phyloP scores from a whole-genome alignment of 768 basidiomycete species.

The Hygrocybe punicea region DNA sequence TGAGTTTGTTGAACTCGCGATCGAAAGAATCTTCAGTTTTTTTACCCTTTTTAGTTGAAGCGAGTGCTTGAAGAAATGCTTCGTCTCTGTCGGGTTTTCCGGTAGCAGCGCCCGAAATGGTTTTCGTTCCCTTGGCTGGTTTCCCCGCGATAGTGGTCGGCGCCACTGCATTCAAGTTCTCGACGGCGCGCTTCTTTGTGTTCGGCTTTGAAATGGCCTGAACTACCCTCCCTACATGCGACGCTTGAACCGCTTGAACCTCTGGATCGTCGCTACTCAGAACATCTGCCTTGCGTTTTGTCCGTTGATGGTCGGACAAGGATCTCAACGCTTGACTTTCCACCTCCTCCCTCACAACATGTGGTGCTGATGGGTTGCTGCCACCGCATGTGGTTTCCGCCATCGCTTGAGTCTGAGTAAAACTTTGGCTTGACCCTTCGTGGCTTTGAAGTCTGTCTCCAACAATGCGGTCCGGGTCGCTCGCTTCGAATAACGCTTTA shows the following conservation, averaged over 20 bases:
- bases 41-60: conserved; percentile 68
- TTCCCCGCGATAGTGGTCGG: too few relatives aligned
- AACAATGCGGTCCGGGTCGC: conserved; percentile 45
- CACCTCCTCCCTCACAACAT: conserved; percentile 45
- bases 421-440: conserved; percentile 5
- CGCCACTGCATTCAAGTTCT: conserved; percentile 36
- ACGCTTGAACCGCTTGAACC: not conserved
- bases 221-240: conserved; percentile 40
- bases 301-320: conserved; percentile 19
- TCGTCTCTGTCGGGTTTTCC: conserved; percentile 64
- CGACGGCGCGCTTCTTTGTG: conserved; percentile 45
- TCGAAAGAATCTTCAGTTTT: conserved; percentile 68
- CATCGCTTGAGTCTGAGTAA: conserved; percentile 39
- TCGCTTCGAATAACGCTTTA: conserved; percentile 67
- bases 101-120: conserved; percentile 34
- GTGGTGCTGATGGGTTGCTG: too few relatives aligned
- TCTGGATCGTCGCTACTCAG: conserved; percentile 25
- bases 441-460: conserved; percentile 22
- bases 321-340: conserved; percentile 24
- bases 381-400: conserved; percentile 14
- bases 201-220: conserved; percentile 19
- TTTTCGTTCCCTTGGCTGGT: conserved; percentile 17
- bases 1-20: conserved; percentile 74
- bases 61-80: conserved; percentile 68
- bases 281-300: conserved; percentile 41